Base-by-base conservation (phyloP, 371 early-diverging fungal species). In the Mucor indicus region DNA sequence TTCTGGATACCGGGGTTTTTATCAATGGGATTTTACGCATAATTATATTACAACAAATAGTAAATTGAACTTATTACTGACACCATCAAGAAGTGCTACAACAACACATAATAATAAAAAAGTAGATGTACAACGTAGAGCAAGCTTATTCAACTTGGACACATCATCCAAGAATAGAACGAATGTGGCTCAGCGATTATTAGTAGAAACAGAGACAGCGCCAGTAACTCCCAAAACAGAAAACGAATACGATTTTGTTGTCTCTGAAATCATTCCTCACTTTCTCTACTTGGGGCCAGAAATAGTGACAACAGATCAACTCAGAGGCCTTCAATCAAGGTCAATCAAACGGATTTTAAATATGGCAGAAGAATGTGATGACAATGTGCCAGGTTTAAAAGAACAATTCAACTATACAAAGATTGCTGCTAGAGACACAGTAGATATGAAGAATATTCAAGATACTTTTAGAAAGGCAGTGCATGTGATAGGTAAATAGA, bases 341-440 rank as follows among this genome's bases (percentile, higher is more conserved):
- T 70, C 70, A 0, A 78, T 83, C 29, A 64, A 56, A 39, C 62
- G 80, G 10, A 67, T 83, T 23, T 47, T 84, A 15, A 84, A 84
- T 50, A 78, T 84, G 82, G 84, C 84, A 11, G 76, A 73, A 40
- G 82, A 84, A 52, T 81, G 82, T 48, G 71, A 79, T n/a, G 84
- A 84, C 41, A 69, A 71, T 57, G 64, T 84, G 2, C 69, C 75
- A 25, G 72, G 75, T 10, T 50, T 76, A 19, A 67, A 69, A 30
- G 55, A 67, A 22, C 33, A 24, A 1, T 67, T 72, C 37, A 25
- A 36, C 8, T 84, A 84, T 32, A 57, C 62, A 39, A 84, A 84
- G 39, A 61, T 84, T n/a, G 72, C 71, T 4, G 71, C 81, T 6
- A 60, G 75, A 50, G 84, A 84, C 52, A 79, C 80, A 9, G 75